phyloP scores from a whole-genome alignment of 345 rosid species.

The Punica granatum region DNA sequence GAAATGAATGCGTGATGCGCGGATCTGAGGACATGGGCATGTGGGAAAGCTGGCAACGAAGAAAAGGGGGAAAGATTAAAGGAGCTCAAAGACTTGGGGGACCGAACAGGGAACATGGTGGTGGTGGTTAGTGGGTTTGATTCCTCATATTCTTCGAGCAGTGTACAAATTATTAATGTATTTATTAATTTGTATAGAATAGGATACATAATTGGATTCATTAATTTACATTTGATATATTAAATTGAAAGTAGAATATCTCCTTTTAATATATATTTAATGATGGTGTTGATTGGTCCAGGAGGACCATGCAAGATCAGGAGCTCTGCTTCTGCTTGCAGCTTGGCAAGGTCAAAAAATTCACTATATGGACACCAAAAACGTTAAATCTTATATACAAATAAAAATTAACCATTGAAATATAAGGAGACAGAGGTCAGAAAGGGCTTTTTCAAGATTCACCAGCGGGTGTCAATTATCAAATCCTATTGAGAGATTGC shows the following conservation, averaged over 20 bases:
- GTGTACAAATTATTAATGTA: not conserved
- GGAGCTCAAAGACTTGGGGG: not conserved
- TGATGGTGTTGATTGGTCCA: not conserved
- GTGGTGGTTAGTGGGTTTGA: not conserved
- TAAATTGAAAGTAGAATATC: no score
- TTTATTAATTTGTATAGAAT: not conserved
- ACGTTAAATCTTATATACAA: not conserved
- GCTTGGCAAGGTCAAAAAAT: no score
- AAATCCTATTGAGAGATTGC: not conserved
- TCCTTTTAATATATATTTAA: not conserved
- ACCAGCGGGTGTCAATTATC: not conserved
- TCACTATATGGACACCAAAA: no score
- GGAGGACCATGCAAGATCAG: not conserved
- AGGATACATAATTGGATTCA: no score
- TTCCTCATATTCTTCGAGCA: constrained; percentile 9
- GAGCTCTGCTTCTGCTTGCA: no score
- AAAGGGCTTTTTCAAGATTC: not conserved
- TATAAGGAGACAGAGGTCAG: not conserved
- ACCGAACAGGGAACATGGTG: constrained; percentile 15
- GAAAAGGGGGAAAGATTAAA: constrained; percentile 12
- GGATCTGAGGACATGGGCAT: constrained; percentile 43
- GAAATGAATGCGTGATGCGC: constrained; percentile 22
- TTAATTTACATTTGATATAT: no score
- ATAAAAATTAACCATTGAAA: not conserved
- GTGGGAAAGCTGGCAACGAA: constrained; percentile 30